Evolutionary conservation across 2,329 filamentous ascomycete genomes (phyloP).

Genomic region (Fusarium anguioides): DNA sequence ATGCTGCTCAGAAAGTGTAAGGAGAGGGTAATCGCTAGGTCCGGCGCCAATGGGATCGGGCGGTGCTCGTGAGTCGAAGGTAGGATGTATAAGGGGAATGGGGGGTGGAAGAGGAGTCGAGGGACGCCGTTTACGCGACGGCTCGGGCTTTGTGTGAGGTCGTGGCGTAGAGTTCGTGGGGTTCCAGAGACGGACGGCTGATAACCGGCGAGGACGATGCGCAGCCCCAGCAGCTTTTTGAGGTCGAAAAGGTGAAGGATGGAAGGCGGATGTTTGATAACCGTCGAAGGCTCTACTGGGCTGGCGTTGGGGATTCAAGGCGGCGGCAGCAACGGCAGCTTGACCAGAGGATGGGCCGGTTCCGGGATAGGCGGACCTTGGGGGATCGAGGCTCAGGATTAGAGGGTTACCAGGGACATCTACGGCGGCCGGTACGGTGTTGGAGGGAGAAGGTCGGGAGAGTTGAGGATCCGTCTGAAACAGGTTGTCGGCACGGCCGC

Average conservation of each 20-base stretch:
- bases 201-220: constrained; percentile 54
- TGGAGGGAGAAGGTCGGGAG: constrained; percentile 44
- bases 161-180: constrained; percentile 69
- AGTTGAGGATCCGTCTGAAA: constrained; percentile 63
- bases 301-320: constrained; percentile 32
- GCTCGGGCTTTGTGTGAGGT: constrained; percentile 40
- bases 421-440: constrained; percentile 45
- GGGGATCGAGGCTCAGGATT: constrained; percentile 45
- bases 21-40: constrained; percentile 62
- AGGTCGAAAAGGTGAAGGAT: constrained; percentile 56
- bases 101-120: constrained; percentile 66
- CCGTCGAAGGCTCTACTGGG: constrained; percentile 19
- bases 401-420: constrained; percentile 46
- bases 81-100: constrained; percentile 61
- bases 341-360: constrained; percentile 29
- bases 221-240: constrained; percentile 47
- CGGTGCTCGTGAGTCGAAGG: constrained; percentile 52
- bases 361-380: constrained; percentile 49
- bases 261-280: constrained; percentile 32
- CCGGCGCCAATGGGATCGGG: constrained; percentile 53
- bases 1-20: constrained; percentile 62
- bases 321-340: constrained; percentile 35
- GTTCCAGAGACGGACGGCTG: constrained; percentile 68
- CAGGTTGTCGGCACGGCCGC: constrained; percentile 57
- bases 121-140: constrained; percentile 56